These are phyloP conservation scores for Carnegiea gigantea DNA, from an alignment of 179 eudicot genomes.

Conservation along the genomic window DNA sequence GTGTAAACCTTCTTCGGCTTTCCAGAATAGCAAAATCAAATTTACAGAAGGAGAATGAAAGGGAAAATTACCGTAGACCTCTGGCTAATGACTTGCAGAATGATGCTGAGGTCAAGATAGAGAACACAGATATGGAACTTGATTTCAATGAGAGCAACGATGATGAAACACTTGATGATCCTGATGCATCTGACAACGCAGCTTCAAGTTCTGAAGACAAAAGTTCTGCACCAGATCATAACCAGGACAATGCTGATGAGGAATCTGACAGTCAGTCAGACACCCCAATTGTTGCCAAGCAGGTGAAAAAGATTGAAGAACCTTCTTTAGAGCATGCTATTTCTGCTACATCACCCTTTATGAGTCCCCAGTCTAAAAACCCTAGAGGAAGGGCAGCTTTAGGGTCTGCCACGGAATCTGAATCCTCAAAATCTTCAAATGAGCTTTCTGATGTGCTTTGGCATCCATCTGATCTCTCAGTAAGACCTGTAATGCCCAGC, in stretches of 20 bases:
- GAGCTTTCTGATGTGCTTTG: conserved; percentile 77
- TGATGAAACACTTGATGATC: conserved; percentile 75
- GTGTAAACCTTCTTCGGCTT: conserved; percentile 79
- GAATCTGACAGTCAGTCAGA: conserved; percentile 33
- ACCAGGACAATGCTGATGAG: conserved; percentile 39
- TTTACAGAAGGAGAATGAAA: conserved; percentile 84
- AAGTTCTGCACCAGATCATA: conserved; percentile 40
- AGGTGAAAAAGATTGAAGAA: conserved; percentile 48
- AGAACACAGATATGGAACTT: conserved; percentile 97
- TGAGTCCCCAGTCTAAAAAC: conserved; percentile 60
- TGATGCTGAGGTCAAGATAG: conserved; percentile 85
- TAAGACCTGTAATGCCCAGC: conserved; percentile 96
- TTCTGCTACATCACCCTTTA: conserved; percentile 59
- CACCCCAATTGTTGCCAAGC: conserved; percentile 41
- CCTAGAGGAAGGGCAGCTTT: conserved; percentile 52
- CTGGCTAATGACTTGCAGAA: conserved; percentile 63
- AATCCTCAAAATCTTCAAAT: conserved; percentile 48
- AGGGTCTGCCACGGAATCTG: conserved; percentile 55
- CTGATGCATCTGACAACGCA: conserved; percentile 54
- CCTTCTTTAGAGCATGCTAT: conserved; percentile 48
- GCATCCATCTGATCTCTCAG: conserved; percentile 98
- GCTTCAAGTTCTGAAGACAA: conserved; percentile 46
- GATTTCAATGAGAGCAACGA: conserved; percentile 87
- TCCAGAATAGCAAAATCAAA: conserved; percentile 96
- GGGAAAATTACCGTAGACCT: conserved; percentile 94